These are phyloP conservation scores for Hypoxylon sp. DNA, from an alignment of 2,329 filamentous ascomycete species.

Conservation along the genomic window DNA sequence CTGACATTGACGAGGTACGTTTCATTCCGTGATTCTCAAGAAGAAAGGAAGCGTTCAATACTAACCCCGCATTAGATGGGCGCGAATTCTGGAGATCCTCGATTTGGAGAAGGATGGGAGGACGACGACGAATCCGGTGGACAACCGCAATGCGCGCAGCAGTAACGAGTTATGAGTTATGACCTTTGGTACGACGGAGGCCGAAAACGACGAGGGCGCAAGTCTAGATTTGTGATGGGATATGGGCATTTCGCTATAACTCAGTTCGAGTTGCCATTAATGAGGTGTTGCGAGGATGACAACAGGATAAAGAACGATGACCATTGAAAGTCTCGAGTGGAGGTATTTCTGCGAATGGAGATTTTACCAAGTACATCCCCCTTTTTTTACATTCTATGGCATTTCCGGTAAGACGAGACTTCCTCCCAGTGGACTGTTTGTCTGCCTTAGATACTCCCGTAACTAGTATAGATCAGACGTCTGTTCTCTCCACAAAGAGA, in stretches of 20 bases:
- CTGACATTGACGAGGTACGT: constrained; percentile 81
- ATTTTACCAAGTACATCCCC: constrained; percentile 14
- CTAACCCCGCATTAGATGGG: constrained; percentile 70
- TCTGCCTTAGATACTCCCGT: constrained; percentile 23
- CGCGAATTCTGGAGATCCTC: constrained; percentile 75
- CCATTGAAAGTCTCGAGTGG: background rate
- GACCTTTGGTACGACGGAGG: constrained; percentile 36
- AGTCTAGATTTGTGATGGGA: constrained; percentile 29
- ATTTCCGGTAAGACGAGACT: constrained; percentile 5
- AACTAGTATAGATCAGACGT: constrained; percentile 32
- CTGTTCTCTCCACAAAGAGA: constrained; percentile 1
- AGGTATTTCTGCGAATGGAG: constrained; percentile 1
- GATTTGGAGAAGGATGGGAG: constrained; percentile 73
- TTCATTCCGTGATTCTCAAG: constrained; percentile 4
- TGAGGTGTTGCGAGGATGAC: constrained; percentile 2
- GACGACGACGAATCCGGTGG: constrained; percentile 76
- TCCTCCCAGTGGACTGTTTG: background rate
- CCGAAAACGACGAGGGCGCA: constrained; percentile 28
- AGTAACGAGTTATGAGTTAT: constrained; percentile 64
- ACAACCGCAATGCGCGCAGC: constrained; percentile 77
- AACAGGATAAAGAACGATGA: constrained; percentile 26
- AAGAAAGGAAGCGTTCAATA: constrained; percentile 2
- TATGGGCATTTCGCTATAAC: constrained; percentile 11
- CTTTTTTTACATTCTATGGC: constrained; percentile 4
- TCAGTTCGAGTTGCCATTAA: constrained; percentile 21